phyloP scores from a whole-genome alignment of 306 rosid species.

The Lathyrus aphaca region DNA sequence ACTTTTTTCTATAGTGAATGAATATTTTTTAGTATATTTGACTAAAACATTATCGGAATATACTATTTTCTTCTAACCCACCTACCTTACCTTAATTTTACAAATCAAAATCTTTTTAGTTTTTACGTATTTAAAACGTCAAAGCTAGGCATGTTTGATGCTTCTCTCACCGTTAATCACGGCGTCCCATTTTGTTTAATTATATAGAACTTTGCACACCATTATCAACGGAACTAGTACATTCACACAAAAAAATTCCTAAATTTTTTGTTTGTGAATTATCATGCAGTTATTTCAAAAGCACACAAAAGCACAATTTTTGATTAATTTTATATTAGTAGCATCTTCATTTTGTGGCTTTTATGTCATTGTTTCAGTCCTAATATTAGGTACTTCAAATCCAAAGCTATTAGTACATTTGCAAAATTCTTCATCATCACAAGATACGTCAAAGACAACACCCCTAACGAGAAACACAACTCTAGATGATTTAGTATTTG shows the following conservation, averaged over 20 bases:
- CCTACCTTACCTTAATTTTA: constrained; percentile 43
- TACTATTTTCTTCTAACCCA: constrained; percentile 9
- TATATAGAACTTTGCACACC: background rate
- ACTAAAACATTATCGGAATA: constrained; percentile 39
- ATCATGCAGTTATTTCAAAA: constrained; percentile 59
- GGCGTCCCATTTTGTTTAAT: constrained; percentile 20
- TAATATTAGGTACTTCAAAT: constrained; percentile 37
- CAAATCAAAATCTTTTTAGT: constrained; percentile 41
- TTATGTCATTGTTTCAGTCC: constrained; percentile 56
- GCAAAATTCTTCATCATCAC: constrained; percentile 38
- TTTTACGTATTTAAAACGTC: constrained; percentile 42
- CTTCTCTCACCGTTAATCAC: constrained; percentile 44
- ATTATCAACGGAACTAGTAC: background rate
- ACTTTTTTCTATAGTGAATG: constrained; percentile 14
- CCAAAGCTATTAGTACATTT: constrained; percentile 25
- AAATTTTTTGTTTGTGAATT: constrained; percentile 15
- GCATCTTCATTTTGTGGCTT: constrained; percentile 56
- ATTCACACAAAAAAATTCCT: background rate
- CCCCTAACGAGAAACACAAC: constrained; percentile 34
- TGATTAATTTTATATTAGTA: constrained; percentile 51
- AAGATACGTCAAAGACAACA: constrained; percentile 30
- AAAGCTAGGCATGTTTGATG: constrained; percentile 28
- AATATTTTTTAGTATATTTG: constrained; percentile 16
- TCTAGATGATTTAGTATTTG: constrained; percentile 75
- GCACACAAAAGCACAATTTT: constrained; percentile 48